Conservation (phyloP, 306 rosid genomes). For the Acacia confusa region DNA sequence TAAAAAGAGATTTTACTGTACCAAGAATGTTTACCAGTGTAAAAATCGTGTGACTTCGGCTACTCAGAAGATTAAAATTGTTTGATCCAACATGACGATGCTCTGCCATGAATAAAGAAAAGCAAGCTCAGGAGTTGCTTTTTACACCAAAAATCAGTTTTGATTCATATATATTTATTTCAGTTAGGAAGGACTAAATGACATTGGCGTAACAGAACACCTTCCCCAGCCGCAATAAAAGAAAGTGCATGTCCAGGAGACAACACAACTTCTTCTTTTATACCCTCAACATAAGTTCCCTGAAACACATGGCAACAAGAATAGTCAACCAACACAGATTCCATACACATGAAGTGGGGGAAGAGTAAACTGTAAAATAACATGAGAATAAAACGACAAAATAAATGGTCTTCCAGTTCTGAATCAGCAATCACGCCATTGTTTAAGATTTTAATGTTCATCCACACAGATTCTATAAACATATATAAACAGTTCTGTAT, state of each 20-base stretch:
- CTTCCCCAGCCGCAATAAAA: slow-evolving; percentile 99
- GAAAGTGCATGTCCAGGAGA: slow-evolving; percentile 99
- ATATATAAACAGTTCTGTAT: slow-evolving; percentile 4
- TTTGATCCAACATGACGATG: slow-evolving; percentile 99
- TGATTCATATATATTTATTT: background rate
- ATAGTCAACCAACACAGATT: background rate
- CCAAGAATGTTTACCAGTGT: slow-evolving; percentile 71
- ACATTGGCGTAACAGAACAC: slow-evolving; percentile 43
- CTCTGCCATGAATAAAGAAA: slow-evolving; percentile 55
- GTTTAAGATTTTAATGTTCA: slow-evolving; percentile 1
- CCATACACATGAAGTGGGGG: background rate
- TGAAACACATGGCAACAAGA: slow-evolving; percentile 40
- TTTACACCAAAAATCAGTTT: background rate
- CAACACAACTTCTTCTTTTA: slow-evolving; percentile 96
- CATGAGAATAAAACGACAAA: slow-evolving; percentile 4
- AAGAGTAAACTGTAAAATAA: background rate
- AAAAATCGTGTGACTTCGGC: slow-evolving; percentile 98
- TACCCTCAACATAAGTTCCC: slow-evolving; percentile 99
- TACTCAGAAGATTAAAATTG: slow-evolving; percentile 93
- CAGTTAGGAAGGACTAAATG: background rate
- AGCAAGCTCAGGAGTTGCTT: slow-evolving; percentile 11
- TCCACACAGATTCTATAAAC: slow-evolving; percentile 14
- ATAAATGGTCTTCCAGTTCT: background rate
- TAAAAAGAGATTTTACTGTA: slow-evolving; percentile 11
- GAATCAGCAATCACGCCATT: background rate